Percentiles rank a stretch among this genome's conserved stretches.
These are phyloP conservation scores for Viola odorata DNA, from an alignment of 345 rosid genomes.

Conservation along the genomic window DNA sequence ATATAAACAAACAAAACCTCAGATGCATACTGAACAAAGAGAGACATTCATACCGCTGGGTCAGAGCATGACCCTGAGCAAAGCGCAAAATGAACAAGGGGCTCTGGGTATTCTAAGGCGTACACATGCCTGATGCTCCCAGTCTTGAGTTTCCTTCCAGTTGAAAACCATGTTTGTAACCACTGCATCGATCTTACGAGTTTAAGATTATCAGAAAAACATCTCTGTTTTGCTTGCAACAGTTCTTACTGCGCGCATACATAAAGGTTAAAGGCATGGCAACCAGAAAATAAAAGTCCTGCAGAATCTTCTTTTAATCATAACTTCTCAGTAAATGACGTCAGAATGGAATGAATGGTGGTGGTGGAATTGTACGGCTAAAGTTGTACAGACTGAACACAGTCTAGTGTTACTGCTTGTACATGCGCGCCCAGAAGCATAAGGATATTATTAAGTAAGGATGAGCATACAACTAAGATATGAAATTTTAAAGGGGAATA, in stretches of 20 bases:
- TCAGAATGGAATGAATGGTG: no score
- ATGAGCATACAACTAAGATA: background rate
- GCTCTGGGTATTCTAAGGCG: constrained; percentile 76
- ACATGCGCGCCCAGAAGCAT: background rate
- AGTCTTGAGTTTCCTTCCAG: constrained; percentile 54
- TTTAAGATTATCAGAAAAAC: no score
- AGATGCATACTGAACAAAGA: background rate
- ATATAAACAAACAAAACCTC: background rate
- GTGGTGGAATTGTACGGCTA: no score
- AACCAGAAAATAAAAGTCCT: no score
- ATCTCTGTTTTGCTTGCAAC: no score
- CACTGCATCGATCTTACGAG: constrained; percentile 39
- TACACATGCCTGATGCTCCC: constrained; percentile 50
- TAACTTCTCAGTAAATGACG: no score
- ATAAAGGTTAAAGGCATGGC: no score
- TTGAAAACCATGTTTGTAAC: constrained; percentile 69
- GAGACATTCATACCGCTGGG: constrained; percentile 45
- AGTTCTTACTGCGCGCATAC: no score
- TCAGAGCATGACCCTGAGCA: constrained; percentile 71
- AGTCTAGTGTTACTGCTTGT: background rate
- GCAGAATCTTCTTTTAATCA: no score
- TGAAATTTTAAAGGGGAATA: background rate
- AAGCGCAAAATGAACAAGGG: constrained; percentile 77
- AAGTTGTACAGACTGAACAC: no score
- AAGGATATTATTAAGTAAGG: background rate